Evolutionary conservation across 1,284 basidiomycete species (phyloP).

Genomic region (Ceratobasidium sp.): DNA sequence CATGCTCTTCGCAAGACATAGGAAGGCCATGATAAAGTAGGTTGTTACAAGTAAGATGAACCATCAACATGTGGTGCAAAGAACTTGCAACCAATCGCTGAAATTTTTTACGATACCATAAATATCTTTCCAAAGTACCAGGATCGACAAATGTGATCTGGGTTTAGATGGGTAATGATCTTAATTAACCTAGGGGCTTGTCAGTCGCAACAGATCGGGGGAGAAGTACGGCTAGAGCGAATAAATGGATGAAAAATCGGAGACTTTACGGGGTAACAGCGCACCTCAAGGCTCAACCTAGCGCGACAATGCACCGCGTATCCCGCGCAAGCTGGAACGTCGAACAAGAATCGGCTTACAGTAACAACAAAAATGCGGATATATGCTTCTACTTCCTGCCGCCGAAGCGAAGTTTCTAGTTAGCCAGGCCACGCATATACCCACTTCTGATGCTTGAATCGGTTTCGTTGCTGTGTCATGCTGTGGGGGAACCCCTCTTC

Average conservation of each 20-base stretch:
- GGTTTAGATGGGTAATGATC: background rate
- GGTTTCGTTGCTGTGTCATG: background rate
- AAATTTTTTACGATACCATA: background rate
- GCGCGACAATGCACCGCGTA: slow-evolving; percentile 35
- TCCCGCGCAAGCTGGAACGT: background rate
- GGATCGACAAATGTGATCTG: background rate
- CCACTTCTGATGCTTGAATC: background rate
- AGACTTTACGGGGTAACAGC: slow-evolving; percentile 35
- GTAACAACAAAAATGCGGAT: background rate
- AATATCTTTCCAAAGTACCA: background rate
- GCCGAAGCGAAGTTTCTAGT: background rate
- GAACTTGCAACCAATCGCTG: background rate
- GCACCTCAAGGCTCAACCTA: background rate
- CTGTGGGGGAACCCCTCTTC: slow-evolving; percentile 1
- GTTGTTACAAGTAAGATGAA: background rate
- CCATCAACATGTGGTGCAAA: background rate
- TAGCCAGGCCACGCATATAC: background rate
- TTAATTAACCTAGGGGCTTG: slow-evolving; percentile 7
- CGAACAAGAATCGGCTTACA: slow-evolving; percentile 3
- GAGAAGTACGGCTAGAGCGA: background rate
- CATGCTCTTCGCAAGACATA: background rate
- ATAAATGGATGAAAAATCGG: slow-evolving; percentile 22
- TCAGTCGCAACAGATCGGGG: background rate
- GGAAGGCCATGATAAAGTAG: background rate
- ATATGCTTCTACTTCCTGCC: background rate